phyloP scores from a whole-genome alignment of 345 rosid species.

The Gossypium longicalyx region DNA sequence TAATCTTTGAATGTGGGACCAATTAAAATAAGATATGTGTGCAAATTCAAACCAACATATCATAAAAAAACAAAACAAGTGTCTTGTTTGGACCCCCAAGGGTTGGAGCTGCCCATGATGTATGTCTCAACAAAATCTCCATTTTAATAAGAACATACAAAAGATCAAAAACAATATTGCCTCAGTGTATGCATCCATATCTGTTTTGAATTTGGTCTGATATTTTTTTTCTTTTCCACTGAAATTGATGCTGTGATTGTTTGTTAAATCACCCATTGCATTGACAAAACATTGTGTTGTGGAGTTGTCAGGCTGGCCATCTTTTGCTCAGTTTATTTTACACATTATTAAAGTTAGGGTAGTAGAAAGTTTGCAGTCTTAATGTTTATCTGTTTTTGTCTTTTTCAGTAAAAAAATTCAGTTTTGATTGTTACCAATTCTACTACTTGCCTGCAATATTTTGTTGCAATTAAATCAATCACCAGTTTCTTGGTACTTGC shows the following conservation, averaged over 20 bases:
- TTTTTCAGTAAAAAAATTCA: background rate
- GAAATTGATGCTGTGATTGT: constrained; percentile 29
- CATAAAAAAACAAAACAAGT: constrained; percentile 21
- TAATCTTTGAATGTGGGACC: constrained; percentile 13
- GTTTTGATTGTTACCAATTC: background rate
- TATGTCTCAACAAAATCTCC: constrained; percentile 22
- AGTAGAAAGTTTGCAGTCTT: constrained; percentile 13
- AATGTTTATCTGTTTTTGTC: constrained; percentile 8
- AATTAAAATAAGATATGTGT: background rate
- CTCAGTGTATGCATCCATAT: constrained; percentile 29
- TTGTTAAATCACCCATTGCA: background rate
- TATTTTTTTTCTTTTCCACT: constrained; percentile 13
- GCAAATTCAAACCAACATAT: constrained; percentile 5
- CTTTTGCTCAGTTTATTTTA: constrained; percentile 18
- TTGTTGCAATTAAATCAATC: background rate
- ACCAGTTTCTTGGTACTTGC: background rate
- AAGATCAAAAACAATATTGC: background rate
- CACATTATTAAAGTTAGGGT: constrained; percentile 15
- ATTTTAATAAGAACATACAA: background rate
- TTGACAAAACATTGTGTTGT: constrained; percentile 14
- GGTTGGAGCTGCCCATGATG: constrained; percentile 34
- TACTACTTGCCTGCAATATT: background rate
- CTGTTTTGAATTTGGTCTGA: constrained; percentile 21
- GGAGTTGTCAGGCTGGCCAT: constrained; percentile 41
- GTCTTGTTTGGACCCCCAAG: constrained; percentile 20